phyloP scores from a whole-genome alignment of 768 basidiomycete genomes.

The Tylopilus subfusipes region DNA sequence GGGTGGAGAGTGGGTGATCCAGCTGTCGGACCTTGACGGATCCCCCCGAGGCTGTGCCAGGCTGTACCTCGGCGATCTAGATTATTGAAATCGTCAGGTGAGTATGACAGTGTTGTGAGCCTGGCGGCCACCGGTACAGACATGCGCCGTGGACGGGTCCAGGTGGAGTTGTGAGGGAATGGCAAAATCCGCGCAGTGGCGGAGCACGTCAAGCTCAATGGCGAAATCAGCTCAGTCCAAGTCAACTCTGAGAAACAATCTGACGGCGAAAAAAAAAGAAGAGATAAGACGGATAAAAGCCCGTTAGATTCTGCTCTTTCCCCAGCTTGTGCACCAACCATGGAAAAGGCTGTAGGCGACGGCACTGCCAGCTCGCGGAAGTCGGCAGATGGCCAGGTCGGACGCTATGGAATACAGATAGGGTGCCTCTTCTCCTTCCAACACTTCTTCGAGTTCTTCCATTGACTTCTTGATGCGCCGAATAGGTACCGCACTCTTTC shows the following conservation, averaged over 20 bases:
- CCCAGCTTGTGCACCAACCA: conserved; percentile 1
- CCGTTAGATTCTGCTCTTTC: too few relatives aligned
- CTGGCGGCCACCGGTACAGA: neutral
- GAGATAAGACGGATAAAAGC: conserved; percentile 19
- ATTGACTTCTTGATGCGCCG: too few relatives aligned
- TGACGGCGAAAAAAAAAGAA: conserved; percentile 5
- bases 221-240: conserved; percentile 26
- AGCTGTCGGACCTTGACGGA: neutral
- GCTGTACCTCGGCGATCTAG: neutral
- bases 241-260: neutral
- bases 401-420: conserved; percentile 34
- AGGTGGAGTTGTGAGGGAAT: too few relatives aligned
- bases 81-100: neutral
- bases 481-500: too few relatives aligned
- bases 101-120: too few relatives aligned
- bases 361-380: conserved; percentile 13
- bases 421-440: conserved; percentile 16
- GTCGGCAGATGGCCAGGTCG: conserved; percentile 13
- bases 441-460: too few relatives aligned
- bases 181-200: conserved; percentile 27
- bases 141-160: too few relatives aligned
- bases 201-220: conserved; percentile 10
- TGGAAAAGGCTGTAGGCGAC: conserved; percentile 18
- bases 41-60: neutral
- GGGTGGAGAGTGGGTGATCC: too few relatives aligned